These are phyloP conservation scores for Cryptococcus sp. DNA, from an alignment of 1,284 basidiomycete species.

Conservation along the genomic window DNA sequence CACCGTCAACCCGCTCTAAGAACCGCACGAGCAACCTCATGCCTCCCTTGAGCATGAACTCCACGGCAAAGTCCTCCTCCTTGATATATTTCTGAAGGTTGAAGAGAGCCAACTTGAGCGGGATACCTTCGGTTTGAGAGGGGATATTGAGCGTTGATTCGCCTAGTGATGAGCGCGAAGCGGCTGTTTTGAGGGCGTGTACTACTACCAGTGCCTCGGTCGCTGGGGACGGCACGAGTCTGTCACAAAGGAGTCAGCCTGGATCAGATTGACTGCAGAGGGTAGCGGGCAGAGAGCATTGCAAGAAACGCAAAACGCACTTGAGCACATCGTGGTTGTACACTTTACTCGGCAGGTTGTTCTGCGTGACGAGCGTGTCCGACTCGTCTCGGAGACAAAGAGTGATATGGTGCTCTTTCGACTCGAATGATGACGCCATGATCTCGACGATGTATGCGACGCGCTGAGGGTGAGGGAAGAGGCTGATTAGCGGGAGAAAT, in stretches of 20 bases:
- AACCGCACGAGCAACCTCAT: slow-evolving; percentile 72
- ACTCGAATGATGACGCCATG: slow-evolving; percentile 61
- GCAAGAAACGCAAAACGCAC: slow-evolving; percentile 56
- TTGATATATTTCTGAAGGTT: slow-evolving; percentile 82
- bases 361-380: slow-evolving; percentile 87
- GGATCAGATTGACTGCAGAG: not conserved
- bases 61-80: slow-evolving; percentile 84
- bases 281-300: not conserved
- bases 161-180: slow-evolving; percentile 9
- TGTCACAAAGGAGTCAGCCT: slow-evolving; percentile 13
- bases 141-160: slow-evolving; percentile 18
- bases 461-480: slow-evolving; percentile 33
- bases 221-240: slow-evolving; percentile 44
- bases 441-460: slow-evolving; percentile 48
- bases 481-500: not conserved
- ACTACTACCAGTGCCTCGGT: slow-evolving; percentile 46
- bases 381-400: slow-evolving; percentile 85
- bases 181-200: slow-evolving; percentile 34
- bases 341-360: slow-evolving; percentile 76
- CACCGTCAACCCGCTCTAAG: slow-evolving; percentile 61
- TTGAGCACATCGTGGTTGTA: slow-evolving; percentile 74
- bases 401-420: slow-evolving; percentile 75
- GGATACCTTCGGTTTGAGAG: slow-evolving; percentile 36
- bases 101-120: slow-evolving; percentile 56
- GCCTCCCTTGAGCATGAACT: slow-evolving; percentile 76